A percentile compares a stretch with the other conserved stretches of the same genome.
Evolutionary conservation across 441 rosid species (phyloP).

Genomic region (Sinapis alba): DNA sequence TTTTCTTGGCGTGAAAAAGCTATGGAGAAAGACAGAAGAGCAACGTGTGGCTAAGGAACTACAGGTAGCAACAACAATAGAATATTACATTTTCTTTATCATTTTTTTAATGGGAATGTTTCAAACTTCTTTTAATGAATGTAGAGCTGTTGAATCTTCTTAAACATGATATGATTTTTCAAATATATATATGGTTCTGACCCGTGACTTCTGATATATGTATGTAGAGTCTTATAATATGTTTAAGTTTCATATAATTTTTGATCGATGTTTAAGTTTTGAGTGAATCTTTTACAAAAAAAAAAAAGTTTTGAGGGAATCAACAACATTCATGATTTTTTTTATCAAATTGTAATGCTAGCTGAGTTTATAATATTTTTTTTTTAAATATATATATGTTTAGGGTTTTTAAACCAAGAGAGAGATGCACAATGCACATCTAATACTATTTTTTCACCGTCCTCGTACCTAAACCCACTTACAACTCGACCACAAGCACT

Average conservation of each 20-base stretch:
- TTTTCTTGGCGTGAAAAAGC: constrained; percentile 5
- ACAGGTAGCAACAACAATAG: neutral
- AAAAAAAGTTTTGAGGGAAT: no score
- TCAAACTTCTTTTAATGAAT: neutral
- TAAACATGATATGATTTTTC: neutral
- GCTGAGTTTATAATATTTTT: neutral
- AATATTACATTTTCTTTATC: neutral
- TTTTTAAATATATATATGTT: no score
- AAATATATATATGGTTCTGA: neutral
- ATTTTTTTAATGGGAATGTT: neutral
- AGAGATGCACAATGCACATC: neutral
- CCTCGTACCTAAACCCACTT: neutral
- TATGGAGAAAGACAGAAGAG: neutral
- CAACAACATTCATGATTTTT: neutral
- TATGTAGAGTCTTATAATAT: neutral
- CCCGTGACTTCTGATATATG: neutral
- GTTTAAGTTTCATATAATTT: neutral
- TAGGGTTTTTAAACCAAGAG: neutral
- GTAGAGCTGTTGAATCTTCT: neutral
- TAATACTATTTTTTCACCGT: neutral
- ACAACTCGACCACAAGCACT: neutral
- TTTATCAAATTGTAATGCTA: neutral
- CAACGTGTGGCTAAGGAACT: constrained; percentile 1
- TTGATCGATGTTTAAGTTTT: no score
- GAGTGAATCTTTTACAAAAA: no score